Evolutionary conservation across 2,329 filamentous ascomycete genomes (phyloP).

Genomic region (Hypoxylon sp.): DNA sequence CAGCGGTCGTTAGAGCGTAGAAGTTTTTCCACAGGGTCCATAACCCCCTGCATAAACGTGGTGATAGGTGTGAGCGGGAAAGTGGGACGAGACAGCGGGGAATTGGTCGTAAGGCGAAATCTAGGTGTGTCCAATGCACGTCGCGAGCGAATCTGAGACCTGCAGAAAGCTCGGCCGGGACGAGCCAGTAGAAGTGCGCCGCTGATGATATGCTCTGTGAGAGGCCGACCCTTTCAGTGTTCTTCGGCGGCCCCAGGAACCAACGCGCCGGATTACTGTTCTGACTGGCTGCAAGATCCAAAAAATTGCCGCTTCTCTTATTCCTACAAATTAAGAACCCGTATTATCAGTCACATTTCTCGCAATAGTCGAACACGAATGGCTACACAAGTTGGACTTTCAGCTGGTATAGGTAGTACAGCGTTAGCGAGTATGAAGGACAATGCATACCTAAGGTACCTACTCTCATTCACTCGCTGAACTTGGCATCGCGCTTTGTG

Average conservation of each 20-base stretch:
- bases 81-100: conserved; percentile 23
- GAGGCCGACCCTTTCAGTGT: conserved; percentile 34
- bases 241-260: conserved; percentile 29
- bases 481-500: conserved; percentile 13
- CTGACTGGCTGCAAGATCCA: conserved; percentile 29
- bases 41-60: conserved; percentile 35
- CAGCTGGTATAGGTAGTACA: conserved; percentile 31
- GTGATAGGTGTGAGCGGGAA: conserved; percentile 30
- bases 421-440: conserved; percentile 13
- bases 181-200: conserved; percentile 40
- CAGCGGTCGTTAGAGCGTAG: conserved; percentile 8
- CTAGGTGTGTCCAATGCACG: conserved; percentile 26
- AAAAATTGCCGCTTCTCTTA: conserved; percentile 19
- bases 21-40: conserved; percentile 3
- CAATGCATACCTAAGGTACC: conserved; percentile 13
- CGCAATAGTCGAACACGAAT: conserved; percentile 29
- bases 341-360: conserved; percentile 14
- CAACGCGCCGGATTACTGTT: conserved; percentile 38
- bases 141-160: conserved; percentile 31
- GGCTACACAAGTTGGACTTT: conserved; percentile 22
- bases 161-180: conserved; percentile 17
- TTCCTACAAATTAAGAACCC: conserved; percentile 12
- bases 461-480: conserved; percentile 7
- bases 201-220: conserved; percentile 36
- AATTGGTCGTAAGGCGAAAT: conserved; percentile 30